Evolutionary conservation across 768 basidiomycete genomes (phyloP).

Genomic region (Trametes cubensis): DNA sequence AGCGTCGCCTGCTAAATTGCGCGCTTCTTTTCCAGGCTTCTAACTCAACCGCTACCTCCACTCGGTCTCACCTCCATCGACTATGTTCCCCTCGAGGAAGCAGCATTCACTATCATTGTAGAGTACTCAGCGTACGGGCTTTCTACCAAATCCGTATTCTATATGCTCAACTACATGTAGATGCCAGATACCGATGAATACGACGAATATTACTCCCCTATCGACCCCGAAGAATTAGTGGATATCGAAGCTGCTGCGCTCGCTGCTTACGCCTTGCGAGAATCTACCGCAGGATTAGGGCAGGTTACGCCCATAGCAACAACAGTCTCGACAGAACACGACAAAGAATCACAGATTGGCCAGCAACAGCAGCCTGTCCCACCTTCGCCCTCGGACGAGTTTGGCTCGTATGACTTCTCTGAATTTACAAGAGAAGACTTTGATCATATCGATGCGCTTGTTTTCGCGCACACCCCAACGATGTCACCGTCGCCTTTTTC

Average conservation of each 20-base stretch:
- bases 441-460: conserved; percentile 47
- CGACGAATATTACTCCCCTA: conserved; percentile 27
- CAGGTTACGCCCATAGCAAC: too few relatives aligned
- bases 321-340: not conserved
- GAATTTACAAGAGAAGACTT: conserved; percentile 64
- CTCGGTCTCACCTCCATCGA: not conserved
- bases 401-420: conserved; percentile 51
- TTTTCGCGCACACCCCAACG: conserved; percentile 21
- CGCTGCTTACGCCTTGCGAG: conserved; percentile 2
- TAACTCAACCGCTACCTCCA: not conserved
- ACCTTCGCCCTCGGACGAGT: conserved; percentile 43
- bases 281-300: not conserved
- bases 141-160: too few relatives aligned
- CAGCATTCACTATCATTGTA: too few relatives aligned
- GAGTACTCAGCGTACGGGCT: too few relatives aligned
- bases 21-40: not conserved
- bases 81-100: not conserved
- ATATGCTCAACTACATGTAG: not conserved
- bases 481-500: not conserved
- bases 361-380: not conserved
- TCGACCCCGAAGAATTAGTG: conserved; percentile 24
- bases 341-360: not conserved
- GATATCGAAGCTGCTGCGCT: conserved; percentile 22
- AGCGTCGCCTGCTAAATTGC: conserved; percentile 2
- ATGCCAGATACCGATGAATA: conserved; percentile 29